A percentile compares a stretch with the other conserved stretches of the same genome.
These are phyloP conservation scores for Thielaviopsis ethacetica DNA, from an alignment of 2,329 filamentous ascomycete species.

Conservation along the genomic window DNA sequence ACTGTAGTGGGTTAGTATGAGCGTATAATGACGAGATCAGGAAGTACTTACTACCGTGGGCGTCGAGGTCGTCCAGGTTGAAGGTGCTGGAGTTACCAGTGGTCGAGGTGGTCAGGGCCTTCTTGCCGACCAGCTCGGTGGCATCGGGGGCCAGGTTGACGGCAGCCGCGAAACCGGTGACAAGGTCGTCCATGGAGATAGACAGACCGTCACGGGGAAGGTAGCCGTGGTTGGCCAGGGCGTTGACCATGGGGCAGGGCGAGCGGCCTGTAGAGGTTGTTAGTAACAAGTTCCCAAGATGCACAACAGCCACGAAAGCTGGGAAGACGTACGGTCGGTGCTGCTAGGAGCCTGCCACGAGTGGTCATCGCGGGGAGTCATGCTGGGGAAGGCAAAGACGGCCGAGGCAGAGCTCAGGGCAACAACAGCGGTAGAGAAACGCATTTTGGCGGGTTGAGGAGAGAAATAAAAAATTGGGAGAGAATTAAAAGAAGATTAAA, in stretches of 20 bases:
- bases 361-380: neutral
- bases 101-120: slow-evolving; percentile 15
- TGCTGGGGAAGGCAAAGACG: slow-evolving; percentile 6
- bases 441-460: slow-evolving; percentile 1
- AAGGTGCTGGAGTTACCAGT: slow-evolving; percentile 17
- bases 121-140: slow-evolving; percentile 11
- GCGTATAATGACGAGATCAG: neutral
- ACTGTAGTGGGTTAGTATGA: slow-evolving; percentile 13
- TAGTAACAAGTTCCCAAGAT: neutral
- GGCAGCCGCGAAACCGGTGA: slow-evolving; percentile 12
- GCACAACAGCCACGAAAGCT: neutral
- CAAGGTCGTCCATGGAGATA: slow-evolving; percentile 13
- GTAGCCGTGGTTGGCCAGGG: slow-evolving; percentile 15
- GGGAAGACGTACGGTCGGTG: slow-evolving; percentile 5
- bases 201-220: slow-evolving; percentile 13
- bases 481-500: neutral
- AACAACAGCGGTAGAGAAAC: slow-evolving; percentile 1
- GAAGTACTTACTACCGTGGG: slow-evolving; percentile 13
- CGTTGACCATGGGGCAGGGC: slow-evolving; percentile 16
- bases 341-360: slow-evolving; percentile 10
- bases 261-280: slow-evolving; percentile 10
- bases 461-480: neutral
- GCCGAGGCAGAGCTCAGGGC: slow-evolving; percentile 6
- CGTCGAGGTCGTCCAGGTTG: slow-evolving; percentile 17
- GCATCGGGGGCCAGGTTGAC: slow-evolving; percentile 13